Percentiles rank a stretch among this genome's conserved stretches.
Conservation (phyloP, 2,329 filamentous ascomycete genomes). For the Dothistroma septosporum region DNA sequence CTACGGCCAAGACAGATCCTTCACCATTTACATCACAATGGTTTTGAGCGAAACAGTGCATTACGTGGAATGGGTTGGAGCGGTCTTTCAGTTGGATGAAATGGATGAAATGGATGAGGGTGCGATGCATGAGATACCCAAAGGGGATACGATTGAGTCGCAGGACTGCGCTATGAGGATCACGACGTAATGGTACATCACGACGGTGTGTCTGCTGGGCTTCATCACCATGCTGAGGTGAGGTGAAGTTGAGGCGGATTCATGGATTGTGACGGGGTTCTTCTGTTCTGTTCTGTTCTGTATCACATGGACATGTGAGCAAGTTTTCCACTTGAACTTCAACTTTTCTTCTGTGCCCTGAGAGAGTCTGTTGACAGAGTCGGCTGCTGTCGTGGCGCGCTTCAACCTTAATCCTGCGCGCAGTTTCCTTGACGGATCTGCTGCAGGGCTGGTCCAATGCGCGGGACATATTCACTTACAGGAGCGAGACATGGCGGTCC, state of each 20-base stretch:
- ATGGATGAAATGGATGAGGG: not conserved
- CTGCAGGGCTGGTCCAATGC: too few relatives aligned
- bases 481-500: too few relatives aligned
- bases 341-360: too few relatives aligned
- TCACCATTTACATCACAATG: not conserved
- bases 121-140: slow-evolving; percentile 1
- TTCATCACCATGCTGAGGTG: not conserved
- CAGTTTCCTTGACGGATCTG: too few relatives aligned
- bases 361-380: too few relatives aligned
- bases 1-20: not conserved
- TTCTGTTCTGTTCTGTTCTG: too few relatives aligned
- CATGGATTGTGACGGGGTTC: not conserved
- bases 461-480: too few relatives aligned
- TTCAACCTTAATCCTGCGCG: too few relatives aligned
- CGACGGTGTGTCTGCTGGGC: not conserved
- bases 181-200: not conserved
- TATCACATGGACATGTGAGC: not conserved
- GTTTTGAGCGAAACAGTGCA: not conserved
- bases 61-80: not conserved
- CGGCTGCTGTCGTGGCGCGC: too few relatives aligned
- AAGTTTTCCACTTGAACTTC: not conserved
- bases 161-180: slow-evolving; percentile 1
- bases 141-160: not conserved
- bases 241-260: not conserved
- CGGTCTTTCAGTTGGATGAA: not conserved